Conservation (phyloP, 2,329 filamentous ascomycete genomes). For the Acephala macrosclerotiorum region DNA sequence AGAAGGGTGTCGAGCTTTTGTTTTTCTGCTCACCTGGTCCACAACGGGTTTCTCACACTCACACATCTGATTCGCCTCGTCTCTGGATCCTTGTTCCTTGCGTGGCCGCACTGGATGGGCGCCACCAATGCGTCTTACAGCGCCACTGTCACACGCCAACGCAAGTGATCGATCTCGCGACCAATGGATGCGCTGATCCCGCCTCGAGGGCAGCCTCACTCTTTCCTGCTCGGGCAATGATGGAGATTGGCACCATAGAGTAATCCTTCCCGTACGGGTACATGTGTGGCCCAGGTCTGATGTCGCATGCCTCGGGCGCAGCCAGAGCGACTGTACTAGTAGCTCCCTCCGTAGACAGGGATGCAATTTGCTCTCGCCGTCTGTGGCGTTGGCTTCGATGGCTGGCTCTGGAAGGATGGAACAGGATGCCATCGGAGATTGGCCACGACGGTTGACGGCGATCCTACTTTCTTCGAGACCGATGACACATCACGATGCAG, state of each 20-base stretch:
- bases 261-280: neutral
- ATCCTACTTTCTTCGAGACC: conserved; percentile 34
- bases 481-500: conserved; percentile 44
- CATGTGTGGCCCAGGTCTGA: conserved; percentile 19
- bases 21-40: conserved; percentile 16
- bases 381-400: conserved; percentile 26
- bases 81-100: conserved; percentile 21
- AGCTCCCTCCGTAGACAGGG: neutral
- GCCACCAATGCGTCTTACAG: conserved; percentile 31
- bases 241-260: conserved; percentile 33
- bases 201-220: conserved; percentile 36
- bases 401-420: conserved; percentile 19
- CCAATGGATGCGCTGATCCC: conserved; percentile 23
- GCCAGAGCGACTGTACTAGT: conserved; percentile 2
- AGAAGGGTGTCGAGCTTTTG: conserved; percentile 12
- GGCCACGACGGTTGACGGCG: conserved; percentile 31
- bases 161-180: neutral
- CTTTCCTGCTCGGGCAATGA: conserved; percentile 13
- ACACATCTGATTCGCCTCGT: conserved; percentile 21
- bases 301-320: conserved; percentile 35
- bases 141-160: conserved; percentile 33
- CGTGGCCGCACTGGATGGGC: conserved; percentile 19
- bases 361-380: conserved; percentile 21
- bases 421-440: conserved; percentile 39
- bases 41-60: conserved; percentile 13